These are phyloP conservation scores for Ulvella scutata DNA, from an alignment of 139 green algal genomes.

Conservation along the genomic window DNA sequence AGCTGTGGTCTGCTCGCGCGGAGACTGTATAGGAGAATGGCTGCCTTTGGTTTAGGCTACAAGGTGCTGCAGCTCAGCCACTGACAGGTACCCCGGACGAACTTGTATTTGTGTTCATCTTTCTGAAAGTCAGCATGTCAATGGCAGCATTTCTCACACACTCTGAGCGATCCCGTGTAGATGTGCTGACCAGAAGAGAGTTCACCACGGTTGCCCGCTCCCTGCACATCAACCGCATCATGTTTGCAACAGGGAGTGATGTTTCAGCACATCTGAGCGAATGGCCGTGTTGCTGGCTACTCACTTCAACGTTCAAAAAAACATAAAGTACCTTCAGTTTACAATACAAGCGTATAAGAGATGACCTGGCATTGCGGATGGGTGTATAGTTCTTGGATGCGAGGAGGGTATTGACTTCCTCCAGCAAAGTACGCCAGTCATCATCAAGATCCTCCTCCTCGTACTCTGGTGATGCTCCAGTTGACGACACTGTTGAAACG, in stretches of 20 bases:
- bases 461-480: neutral
- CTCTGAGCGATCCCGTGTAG: neutral
- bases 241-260: neutral
- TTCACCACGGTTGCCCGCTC: neutral
- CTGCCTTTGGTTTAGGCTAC: too few relatives aligned
- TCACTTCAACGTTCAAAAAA: too few relatives aligned
- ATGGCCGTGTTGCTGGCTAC: too few relatives aligned
- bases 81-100: too few relatives aligned
- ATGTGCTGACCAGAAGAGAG: neutral
- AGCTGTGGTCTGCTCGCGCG: too few relatives aligned
- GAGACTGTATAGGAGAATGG: too few relatives aligned
- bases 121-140: neutral
- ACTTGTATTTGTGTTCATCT: too few relatives aligned
- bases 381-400: neutral
- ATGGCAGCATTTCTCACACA: neutral
- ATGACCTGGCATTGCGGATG: neutral
- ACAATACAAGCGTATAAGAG: too few relatives aligned
- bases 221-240: neutral
- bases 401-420: neutral
- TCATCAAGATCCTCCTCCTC: neutral
- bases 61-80: too few relatives aligned
- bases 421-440: neutral
- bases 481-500: neutral
- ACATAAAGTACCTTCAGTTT: too few relatives aligned
- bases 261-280: neutral